phyloP scores from a whole-genome alignment of 2,329 filamentous ascomycete species.

The Aspergillus aculeatus region DNA sequence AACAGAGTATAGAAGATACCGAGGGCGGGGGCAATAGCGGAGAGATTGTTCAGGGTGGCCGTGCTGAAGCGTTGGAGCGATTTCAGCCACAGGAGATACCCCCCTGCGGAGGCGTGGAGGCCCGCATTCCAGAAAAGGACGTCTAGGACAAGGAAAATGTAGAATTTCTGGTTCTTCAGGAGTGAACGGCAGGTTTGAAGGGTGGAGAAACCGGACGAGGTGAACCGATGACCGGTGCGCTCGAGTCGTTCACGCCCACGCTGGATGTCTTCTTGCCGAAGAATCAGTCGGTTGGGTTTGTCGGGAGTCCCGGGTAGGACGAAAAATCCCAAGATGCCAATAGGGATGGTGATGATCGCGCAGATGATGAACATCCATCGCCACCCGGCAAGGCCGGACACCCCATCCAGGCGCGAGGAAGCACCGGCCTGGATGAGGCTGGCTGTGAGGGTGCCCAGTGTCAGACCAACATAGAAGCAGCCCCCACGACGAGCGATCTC shows the following conservation, averaged over 20 bases:
- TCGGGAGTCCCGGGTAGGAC: slow-evolving; percentile 54
- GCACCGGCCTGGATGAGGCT: slow-evolving; percentile 51
- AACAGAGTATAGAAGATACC: slow-evolving; percentile 58
- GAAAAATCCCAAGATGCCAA: slow-evolving; percentile 53
- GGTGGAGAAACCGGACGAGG: slow-evolving; percentile 24
- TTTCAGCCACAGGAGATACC: slow-evolving; percentile 60
- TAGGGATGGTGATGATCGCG: slow-evolving; percentile 55
- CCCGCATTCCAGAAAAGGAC: slow-evolving; percentile 59
- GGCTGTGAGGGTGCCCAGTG: slow-evolving; percentile 53
- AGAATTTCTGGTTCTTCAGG: slow-evolving; percentile 49
- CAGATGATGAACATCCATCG: slow-evolving; percentile 60
- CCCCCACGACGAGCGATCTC: slow-evolving; percentile 52
- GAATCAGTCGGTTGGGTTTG: slow-evolving; percentile 49
- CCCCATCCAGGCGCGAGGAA: slow-evolving; percentile 42
- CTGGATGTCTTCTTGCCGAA: slow-evolving; percentile 49
- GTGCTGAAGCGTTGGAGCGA: slow-evolving; percentile 50
- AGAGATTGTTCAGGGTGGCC: slow-evolving; percentile 52
- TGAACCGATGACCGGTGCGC: slow-evolving; percentile 43
- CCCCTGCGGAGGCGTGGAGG: slow-evolving; percentile 49
- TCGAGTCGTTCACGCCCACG: slow-evolving; percentile 49
- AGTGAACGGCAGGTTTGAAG: slow-evolving; percentile 34
- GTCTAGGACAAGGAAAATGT: slow-evolving; percentile 51
- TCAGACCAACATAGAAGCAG: slow-evolving; percentile 53
- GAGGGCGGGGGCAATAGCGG: slow-evolving; percentile 53
- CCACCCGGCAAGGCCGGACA: slow-evolving; percentile 51